A percentile compares a stretch with the other conserved stretches of the same genome.
Conservation (phyloP, 179 eudicot species). For the Gypsophila paniculata region DNA sequence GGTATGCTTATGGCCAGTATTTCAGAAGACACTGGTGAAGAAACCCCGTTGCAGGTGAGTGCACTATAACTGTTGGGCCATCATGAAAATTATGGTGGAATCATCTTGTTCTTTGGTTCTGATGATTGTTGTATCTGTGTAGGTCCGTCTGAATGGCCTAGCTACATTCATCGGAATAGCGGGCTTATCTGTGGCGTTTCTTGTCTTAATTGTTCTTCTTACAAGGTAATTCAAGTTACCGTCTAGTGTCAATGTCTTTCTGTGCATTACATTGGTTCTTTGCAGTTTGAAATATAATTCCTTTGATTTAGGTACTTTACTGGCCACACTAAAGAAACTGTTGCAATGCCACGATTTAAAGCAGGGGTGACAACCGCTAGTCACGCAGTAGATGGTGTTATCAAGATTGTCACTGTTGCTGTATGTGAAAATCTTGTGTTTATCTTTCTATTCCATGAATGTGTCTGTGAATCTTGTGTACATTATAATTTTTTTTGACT, state of each 20-base stretch:
- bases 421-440: constrained; percentile 39
- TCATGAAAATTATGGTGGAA: neutral
- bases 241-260: neutral
- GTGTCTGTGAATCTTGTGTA: neutral
- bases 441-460: constrained; percentile 10
- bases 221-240: constrained; percentile 42
- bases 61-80: neutral
- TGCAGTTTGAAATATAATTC: neutral
- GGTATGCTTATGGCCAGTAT: constrained; percentile 98
- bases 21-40: constrained; percentile 95
- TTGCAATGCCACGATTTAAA: constrained; percentile 40
- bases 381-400: constrained; percentile 66
- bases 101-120: constrained; percentile 8
- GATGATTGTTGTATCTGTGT: constrained; percentile 5
- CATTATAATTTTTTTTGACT: constrained; percentile 10
- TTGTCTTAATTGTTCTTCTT: constrained; percentile 63
- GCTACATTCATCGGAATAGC: constrained; percentile 87
- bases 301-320: constrained; percentile 56
- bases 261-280: neutral
- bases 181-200: constrained; percentile 70
- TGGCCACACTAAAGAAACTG: constrained; percentile 50
- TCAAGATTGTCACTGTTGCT: constrained; percentile 83
- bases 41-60: constrained; percentile 89
- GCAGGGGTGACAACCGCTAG: constrained; percentile 57
- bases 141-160: constrained; percentile 93